Base-by-base conservation (phyloP, 1,284 basidiomycete species). In the Phlebopus sp. region DNA sequence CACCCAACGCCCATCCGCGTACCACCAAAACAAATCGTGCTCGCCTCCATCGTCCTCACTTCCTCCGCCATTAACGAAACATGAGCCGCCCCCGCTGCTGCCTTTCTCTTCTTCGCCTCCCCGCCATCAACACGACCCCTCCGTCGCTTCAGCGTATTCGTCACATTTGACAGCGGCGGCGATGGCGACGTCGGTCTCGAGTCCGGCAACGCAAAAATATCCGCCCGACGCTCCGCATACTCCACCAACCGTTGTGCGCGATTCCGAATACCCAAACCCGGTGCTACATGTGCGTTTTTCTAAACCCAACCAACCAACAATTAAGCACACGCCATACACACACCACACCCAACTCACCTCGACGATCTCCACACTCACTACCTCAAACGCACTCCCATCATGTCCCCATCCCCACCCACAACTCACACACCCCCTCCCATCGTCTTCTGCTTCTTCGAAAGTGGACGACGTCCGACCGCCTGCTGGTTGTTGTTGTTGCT, bases 321-420 rank as follows among this genome's bases (percentile, higher is more conserved):
- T n/a, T n/a, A n/a, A n/a, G n/a, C n/a, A n/a, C n/a, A n/a, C n/a
- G n/a, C n/a, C n/a, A n/a, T n/a, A 19, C 5, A 15, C 25, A 5
- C 19, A 23, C 19, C 32, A 8, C 2, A 8, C 5, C 10, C 29
- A 11, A 74, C 77, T 40, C 52, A 87, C 86, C 70, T 79, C 69
- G 35, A 80, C 73, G 59, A 85, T 81, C 55, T 79, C 72, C 9
- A 78, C 82, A 25, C 71, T 69, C 19, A 88, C 58, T 39, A 88
- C 74, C 67, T 88, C 86, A 56, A 89, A 75, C 17, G 81, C 86
- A 56, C 82, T 81, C 23, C 86, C 86, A 51, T 87, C 85, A 55
- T 89, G 86, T 5, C 81, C 81, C 53, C 77, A 81, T 30, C 85
- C 85, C 85, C 85, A 88, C 0, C 79, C 78, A 15, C 78, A 79